phyloP scores from a whole-genome alignment of 1,284 basidiomycete genomes.

The Mycena citricolor region DNA sequence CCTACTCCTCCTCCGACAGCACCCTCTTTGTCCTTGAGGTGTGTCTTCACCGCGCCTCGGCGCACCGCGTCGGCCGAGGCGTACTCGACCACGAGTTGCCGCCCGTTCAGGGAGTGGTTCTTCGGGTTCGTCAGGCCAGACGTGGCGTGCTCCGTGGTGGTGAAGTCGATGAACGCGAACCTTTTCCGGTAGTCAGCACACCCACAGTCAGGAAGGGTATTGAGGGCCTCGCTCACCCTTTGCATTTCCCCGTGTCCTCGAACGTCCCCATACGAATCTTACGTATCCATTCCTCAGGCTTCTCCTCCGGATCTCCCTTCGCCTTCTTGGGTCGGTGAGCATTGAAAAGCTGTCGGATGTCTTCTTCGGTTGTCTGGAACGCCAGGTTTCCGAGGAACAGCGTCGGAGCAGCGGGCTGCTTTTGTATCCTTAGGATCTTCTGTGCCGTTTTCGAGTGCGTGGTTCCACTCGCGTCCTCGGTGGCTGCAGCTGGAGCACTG shows the following conservation, averaged over 20 bases:
- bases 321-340: conserved; percentile 47
- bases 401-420: conserved; percentile 80
- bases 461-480: conserved; percentile 32
- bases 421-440: conserved; percentile 80
- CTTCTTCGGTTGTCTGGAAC: conserved; percentile 80
- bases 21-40: conserved; percentile 4
- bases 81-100: conserved; percentile 86
- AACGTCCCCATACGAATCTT: conserved; percentile 94
- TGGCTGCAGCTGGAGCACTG: conserved; percentile 33
- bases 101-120: conserved; percentile 84
- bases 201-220: neutral
- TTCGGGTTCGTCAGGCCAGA: conserved; percentile 78
- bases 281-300: conserved; percentile 66
- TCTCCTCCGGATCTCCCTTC: conserved; percentile 30
- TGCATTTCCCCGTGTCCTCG: conserved; percentile 91
- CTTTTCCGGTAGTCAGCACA: conserved; percentile 39
- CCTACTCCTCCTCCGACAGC: too few species aligned
- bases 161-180: conserved; percentile 95
- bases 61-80: conserved; percentile 84
- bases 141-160: conserved; percentile 76
- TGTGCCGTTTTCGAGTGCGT: conserved; percentile 75
- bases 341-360: conserved; percentile 72
- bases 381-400: conserved; percentile 89
- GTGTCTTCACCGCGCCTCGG: conserved; percentile 48
- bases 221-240: conserved; percentile 76